Evolutionary conservation across 345 rosid species (phyloP).

Genomic region (Gossypium anomalum): DNA sequence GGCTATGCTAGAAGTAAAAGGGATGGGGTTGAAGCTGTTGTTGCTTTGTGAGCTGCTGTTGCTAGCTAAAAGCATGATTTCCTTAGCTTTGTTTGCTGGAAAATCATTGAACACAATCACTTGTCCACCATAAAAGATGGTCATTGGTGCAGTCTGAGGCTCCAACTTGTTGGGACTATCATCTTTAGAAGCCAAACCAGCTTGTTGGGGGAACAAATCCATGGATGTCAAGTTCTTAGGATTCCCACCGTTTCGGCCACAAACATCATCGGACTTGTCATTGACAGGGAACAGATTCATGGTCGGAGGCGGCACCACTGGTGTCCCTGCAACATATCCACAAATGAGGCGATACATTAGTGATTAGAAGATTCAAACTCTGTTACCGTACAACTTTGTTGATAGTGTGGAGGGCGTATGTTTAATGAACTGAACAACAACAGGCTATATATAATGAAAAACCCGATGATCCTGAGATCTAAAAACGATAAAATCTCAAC

Average conservation of each 20-base stretch:
- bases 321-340: conserved; percentile 28
- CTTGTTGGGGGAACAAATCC: conserved; percentile 56
- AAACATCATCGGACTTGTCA: conserved; percentile 19
- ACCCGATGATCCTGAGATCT: background rate
- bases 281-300: conserved; percentile 58
- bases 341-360: conserved; percentile 18
- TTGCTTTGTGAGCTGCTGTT: conserved; percentile 35
- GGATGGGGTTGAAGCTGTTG: conserved; percentile 25
- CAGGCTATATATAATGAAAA: conserved; percentile 11
- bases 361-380: conserved; percentile 4
- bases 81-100: conserved; percentile 73
- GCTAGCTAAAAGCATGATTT: conserved; percentile 63
- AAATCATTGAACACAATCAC: conserved; percentile 71
- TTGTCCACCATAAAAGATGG: conserved; percentile 80
- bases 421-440: no score
- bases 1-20: conserved; percentile 19
- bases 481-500: background rate
- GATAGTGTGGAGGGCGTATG: no score
- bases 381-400: background rate
- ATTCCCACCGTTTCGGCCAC: conserved; percentile 1
- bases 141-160: conserved; percentile 57
- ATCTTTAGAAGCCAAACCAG: conserved; percentile 41
- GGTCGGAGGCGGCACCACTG: conserved; percentile 31
- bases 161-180: conserved; percentile 28
- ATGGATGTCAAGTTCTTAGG: conserved; percentile 36